These are phyloP conservation scores for Pavlovales sp. DNA, from an alignment of 208 protist genomes.

Conservation along the genomic window DNA sequence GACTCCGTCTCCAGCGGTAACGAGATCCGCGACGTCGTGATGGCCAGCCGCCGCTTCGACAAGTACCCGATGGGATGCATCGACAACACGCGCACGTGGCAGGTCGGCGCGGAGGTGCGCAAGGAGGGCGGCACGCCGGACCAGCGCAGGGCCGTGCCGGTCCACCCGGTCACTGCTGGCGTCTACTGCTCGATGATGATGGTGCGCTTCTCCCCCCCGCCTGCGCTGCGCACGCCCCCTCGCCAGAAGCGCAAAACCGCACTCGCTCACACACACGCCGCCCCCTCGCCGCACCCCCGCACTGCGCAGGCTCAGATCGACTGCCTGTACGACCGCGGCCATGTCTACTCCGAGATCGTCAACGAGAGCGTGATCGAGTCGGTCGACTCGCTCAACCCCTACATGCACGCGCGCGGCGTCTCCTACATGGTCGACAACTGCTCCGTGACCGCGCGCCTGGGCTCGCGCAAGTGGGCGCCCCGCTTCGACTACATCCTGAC, in stretches of 20 bases:
- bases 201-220: no score
- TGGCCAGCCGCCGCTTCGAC: conserved; percentile 40
- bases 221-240: no score
- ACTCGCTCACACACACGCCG: no score
- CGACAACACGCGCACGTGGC: conserved; percentile 42
- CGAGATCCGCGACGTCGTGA: conserved; percentile 51
- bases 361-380: conserved; percentile 54
- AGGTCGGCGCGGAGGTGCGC: conserved; percentile 47
- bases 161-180: conserved; percentile 43
- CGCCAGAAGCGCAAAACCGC: no score
- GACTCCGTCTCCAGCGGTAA: conserved; percentile 46
- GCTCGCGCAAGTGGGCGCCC: conserved; percentile 52
- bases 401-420: conserved; percentile 52
- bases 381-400: conserved; percentile 52
- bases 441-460: conserved; percentile 46
- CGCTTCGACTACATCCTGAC: conserved; percentile 53
- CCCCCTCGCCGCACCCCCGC: no score
- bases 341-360: conserved; percentile 46
- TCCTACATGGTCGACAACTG: conserved; percentile 55
- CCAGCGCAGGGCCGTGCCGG: conserved; percentile 17
- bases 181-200: conserved; percentile 49
- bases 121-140: conserved; percentile 9
- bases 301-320: conserved; percentile 43
- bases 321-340: conserved; percentile 41
- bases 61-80: conserved; percentile 43